Evolutionary conservation across 2,329 filamentous ascomycete species (phyloP).

Genomic region (Colletotrichum spaethianum): DNA sequence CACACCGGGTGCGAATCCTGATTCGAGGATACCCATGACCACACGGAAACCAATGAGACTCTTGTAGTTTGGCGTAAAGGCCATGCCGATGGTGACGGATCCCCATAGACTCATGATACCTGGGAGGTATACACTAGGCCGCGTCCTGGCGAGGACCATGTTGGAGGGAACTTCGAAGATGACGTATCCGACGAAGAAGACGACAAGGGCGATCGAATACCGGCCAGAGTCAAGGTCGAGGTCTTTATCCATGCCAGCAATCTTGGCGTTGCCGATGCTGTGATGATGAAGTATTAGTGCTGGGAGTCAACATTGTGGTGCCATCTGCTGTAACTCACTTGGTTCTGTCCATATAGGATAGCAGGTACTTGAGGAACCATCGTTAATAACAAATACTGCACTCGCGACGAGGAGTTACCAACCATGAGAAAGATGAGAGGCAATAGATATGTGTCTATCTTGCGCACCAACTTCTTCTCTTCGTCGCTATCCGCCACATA

Average conservation of each 20-base stretch:
- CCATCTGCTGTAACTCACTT: constrained; percentile 51
- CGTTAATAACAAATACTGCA: not conserved
- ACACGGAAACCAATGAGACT: constrained; percentile 56
- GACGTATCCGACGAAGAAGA: constrained; percentile 81
- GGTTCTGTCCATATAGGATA: constrained; percentile 72
- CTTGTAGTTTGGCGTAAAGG: constrained; percentile 46
- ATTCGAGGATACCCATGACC: constrained; percentile 68
- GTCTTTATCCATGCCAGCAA: constrained; percentile 60
- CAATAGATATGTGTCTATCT: constrained; percentile 56
- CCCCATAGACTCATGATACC: constrained; percentile 72
- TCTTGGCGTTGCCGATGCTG: constrained; percentile 69
- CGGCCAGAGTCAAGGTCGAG: constrained; percentile 68
- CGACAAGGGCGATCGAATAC: constrained; percentile 71
- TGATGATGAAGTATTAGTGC: constrained; percentile 43
- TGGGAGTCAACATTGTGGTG: not conserved
- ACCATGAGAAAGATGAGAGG: constrained; percentile 66
- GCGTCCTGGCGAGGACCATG: constrained; percentile 73
- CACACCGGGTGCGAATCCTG: constrained; percentile 73
- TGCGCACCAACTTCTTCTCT: constrained; percentile 52
- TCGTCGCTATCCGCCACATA: constrained; percentile 50
- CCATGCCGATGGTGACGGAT: constrained; percentile 48
- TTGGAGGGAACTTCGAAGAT: constrained; percentile 77
- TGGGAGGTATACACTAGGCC: constrained; percentile 76
- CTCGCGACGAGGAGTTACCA: not conserved
- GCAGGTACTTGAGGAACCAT: constrained; percentile 53